Evolutionary conservation across 2,329 filamentous ascomycete species (phyloP), one percentile per base, ranked within the genome.

Genomic region (Colletotrichum zoysiae): DNA sequence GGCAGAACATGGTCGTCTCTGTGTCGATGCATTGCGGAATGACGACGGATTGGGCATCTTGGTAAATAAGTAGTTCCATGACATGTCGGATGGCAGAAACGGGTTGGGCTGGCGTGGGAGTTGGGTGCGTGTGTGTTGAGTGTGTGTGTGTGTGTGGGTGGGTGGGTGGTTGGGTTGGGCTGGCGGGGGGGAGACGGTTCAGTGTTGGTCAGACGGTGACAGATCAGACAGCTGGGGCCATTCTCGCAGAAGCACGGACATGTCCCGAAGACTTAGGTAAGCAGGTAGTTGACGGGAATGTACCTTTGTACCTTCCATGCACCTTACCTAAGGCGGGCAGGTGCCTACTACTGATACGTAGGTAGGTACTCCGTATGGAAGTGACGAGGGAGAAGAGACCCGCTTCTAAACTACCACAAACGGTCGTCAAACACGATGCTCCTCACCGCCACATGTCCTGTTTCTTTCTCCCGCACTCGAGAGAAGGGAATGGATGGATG

Each of bases 351-450:
- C 30, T 30, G 30, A 30, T 30, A 9, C 7, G 7, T 20, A 20
- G 4, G 30, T 30, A 30, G 6, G 42, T 44, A n/a, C n/a, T n/a
- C n/a, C n/a, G n/a, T n/a, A 44, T 20, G 2, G 20, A 20, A 8
- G 14, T 20, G 7, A 42, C 11, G 14, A 9, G 44, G 30, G 2
- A 44, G 8, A 26, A 42, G 60, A 12, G 69, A 14, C 51, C 69
- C 65, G 42, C 59, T 69, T 69, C 58, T 50, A 30, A 30, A 30
- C 30, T 30, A 56, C 58, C 23, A 55, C 48, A 64, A 71, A 71
- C 65, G 65, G 65, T 48, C 33, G 55, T 59, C 65, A 71, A 69
- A 64, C 69, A 68, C 42, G 30, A 35, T 57, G n/a, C 67, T 68
- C 48, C 60, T 71, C 69, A 71, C 69, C 69, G 69, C 69, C 53